Base-by-base conservation (phyloP, 2,329 filamentous ascomycete species). In the Botrytis galanthina region DNA sequence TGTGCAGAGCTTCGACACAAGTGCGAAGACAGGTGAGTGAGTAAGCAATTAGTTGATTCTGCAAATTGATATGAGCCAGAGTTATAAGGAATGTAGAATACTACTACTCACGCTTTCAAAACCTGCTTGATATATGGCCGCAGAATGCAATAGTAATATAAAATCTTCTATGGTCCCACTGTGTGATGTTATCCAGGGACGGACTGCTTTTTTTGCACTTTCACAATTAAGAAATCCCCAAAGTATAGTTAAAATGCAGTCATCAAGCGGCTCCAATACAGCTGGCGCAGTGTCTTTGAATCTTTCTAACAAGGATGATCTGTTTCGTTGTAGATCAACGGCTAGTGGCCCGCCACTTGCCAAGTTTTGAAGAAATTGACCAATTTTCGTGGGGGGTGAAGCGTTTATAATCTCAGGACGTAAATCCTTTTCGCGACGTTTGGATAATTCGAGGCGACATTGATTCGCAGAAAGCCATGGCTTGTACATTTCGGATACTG, bases 31-130 rank as follows among this genome's bases (percentile, higher is more conserved):
- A 77, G 22, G 74, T 75, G 4, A 77, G 62, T n/a, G 76, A 75
- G 42, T 77, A 73, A 10, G 76, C 73, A 59, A 77, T 76, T 16
- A 77, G n/a, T 64, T 75, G 74, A n/a, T 77, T 71, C 75, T 77
- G 57, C 14, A 51, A 10, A 37, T 51, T 62, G 7, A 66, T 3
- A 32, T 73, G 22, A 73, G 71, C 59, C 29, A 26, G 6, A 37
- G 10, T n/a, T 32, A 32, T 26, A 44, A 26, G n/a, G 5, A 20
- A 42, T 39, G 20, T 4, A n/a, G 35, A 20, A 35, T n/a, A 18
- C 35, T 29, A 8, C 20, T 35, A 44, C 71, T 63, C 46, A 73
- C 66, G 54, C 44, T 73, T 18, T 46, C 57, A 42, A 70, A 10
- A 35, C 42, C 46, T n/a, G 66, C 66, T 57, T 73, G 71, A 22